Conservation (phyloP, 108 stramenopile species). For the Epithemia pelagica region DNA sequence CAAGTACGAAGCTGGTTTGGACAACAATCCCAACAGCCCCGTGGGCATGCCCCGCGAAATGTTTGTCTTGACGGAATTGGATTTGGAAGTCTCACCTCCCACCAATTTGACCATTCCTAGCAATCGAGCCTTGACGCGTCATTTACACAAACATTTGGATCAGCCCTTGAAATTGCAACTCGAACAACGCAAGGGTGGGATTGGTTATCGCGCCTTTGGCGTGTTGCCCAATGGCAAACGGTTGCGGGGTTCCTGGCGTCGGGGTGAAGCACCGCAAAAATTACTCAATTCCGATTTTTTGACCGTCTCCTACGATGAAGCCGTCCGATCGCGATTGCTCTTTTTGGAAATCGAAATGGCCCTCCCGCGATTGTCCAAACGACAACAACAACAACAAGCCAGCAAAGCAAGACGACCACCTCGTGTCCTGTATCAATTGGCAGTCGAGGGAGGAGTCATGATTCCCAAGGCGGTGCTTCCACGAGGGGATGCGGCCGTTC, state of each 20-base stretch:
- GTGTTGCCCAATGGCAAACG: conserved; percentile 21
- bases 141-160: conserved; percentile 11
- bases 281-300: conserved; percentile 16
- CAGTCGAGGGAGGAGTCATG: conserved; percentile 45
- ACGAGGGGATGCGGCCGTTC: conserved; percentile 44
- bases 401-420: conserved; percentile 18
- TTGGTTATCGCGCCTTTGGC: conserved; percentile 30
- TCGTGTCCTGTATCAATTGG: conserved; percentile 54
- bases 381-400: background rate
- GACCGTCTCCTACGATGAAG: conserved; percentile 36
- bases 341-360: conserved; percentile 32
- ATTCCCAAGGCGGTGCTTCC: conserved; percentile 60
- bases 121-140: background rate
- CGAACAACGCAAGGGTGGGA: conserved; percentile 20
- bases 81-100: conserved; percentile 33
- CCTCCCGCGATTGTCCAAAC: conserved; percentile 17
- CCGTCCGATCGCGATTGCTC: conserved; percentile 28
- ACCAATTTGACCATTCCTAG: background rate
- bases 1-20: conserved; percentile 15
- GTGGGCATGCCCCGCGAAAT: conserved; percentile 41
- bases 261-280: background rate
- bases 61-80: conserved; percentile 26
- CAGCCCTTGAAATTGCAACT: conserved; percentile 29
- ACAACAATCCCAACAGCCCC: conserved; percentile 15
- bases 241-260: conserved; percentile 41